A percentile compares a stretch with the other conserved stretches of the same genome.
Evolutionary conservation across 2,329 filamentous ascomycete genomes (phyloP).

Genomic region (Colletotrichum sp.): DNA sequence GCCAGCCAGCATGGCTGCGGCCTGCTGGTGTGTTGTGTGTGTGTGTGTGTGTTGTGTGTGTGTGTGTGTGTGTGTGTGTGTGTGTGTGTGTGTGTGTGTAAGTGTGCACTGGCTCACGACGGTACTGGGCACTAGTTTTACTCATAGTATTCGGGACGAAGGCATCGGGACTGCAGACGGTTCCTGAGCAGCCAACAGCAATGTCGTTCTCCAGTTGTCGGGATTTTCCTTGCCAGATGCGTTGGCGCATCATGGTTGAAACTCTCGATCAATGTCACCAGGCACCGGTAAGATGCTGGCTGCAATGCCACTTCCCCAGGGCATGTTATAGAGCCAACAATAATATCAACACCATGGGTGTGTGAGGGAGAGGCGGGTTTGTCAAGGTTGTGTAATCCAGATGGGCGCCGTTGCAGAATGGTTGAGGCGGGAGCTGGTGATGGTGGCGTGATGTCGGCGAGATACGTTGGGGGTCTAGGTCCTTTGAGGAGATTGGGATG

Average conservation of each 20-base stretch:
- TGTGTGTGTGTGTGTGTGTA: not conserved
- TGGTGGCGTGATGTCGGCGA: conserved; percentile 4
- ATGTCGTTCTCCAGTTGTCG: not conserved
- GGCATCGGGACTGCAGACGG: not conserved
- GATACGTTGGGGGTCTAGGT: not conserved
- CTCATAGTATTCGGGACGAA: not conserved
- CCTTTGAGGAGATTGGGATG: not conserved
- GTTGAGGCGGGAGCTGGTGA: not conserved
- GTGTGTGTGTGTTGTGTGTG: too few species aligned
- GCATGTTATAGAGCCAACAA: not conserved
- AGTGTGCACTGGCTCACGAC: not conserved
- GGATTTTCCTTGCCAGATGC: conserved; percentile 2
- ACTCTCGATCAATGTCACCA: conserved; percentile 1
- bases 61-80: not conserved
- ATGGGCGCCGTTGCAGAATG: not conserved
- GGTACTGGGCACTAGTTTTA: not conserved
- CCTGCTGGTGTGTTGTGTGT: not conserved
- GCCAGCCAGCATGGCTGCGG: not conserved
- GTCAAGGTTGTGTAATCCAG: conserved; percentile 9
- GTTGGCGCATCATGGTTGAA: not conserved
- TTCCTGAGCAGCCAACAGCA: not conserved
- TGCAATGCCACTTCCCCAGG: not conserved
- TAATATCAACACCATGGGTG: not conserved
- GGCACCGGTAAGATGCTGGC: not conserved
- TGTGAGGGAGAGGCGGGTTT: not conserved